phyloP scores from a whole-genome alignment of 106 monocot genomes.

The Gastrodia elata region DNA sequence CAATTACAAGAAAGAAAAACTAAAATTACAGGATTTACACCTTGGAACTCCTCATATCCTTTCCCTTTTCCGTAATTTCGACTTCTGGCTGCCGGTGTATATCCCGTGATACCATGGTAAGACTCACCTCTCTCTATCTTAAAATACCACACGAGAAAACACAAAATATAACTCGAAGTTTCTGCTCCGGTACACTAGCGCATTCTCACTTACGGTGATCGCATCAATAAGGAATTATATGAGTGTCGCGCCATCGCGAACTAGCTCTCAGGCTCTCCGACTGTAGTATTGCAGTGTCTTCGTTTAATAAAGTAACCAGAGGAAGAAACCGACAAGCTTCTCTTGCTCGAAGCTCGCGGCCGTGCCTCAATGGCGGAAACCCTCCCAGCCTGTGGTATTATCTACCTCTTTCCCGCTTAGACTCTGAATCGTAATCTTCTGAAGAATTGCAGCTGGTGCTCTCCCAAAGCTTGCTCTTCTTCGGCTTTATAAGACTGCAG shows the following conservation, averaged over 20 bases:
- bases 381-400: not conserved
- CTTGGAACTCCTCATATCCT: not conserved
- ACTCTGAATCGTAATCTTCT: not conserved
- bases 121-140: not conserved
- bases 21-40: too few species aligned
- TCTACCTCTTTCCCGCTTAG: not conserved
- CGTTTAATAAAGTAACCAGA: not conserved
- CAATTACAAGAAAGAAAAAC: too few species aligned
- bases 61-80: constrained; percentile 6
- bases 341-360: not conserved
- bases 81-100: not conserved
- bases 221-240: not conserved
- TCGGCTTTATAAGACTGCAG: not conserved
- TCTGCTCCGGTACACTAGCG: not conserved
- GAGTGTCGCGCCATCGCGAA: not conserved
- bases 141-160: not conserved
- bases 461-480: not conserved
- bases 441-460: not conserved
- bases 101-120: not conserved
- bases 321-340: not conserved
- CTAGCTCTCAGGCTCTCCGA: not conserved
- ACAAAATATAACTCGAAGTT: not conserved
- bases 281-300: not conserved
- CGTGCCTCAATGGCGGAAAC: not conserved
- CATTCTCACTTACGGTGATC: not conserved